Base-by-base conservation (phyloP, 805 yeast species). In the Wickerhamomyces bovis region DNA sequence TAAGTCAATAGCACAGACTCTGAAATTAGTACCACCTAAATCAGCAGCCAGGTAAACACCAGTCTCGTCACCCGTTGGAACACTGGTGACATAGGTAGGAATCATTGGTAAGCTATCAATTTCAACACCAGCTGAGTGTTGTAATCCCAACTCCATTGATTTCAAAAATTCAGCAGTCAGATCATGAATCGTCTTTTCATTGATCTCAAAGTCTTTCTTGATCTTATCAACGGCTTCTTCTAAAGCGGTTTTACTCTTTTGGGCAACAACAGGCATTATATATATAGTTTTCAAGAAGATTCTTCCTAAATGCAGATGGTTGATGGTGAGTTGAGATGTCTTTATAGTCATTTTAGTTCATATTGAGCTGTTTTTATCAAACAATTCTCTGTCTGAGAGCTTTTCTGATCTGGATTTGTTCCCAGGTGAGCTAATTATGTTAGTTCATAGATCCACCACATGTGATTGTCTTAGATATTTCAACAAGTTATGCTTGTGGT, bases 21-120 rank as follows among this genome's bases (percentile, higher is more conserved):
- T 76, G 69, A 92, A 89, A 65, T 94, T 90, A 48, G 98, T 90
- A 43, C 98, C 98, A 52, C 99, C 99, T 44, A 92, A 74, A 63
- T 92, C 98, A 5, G 94, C 96, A 44, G 98, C 98, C 49, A 92
- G 70, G 52, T 76, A 80, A 35, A 86, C 71, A 39, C 98, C 98
- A 45, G 71, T 73, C 63, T 92, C 99, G 41, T 77, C 73, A 40
- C 99, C 99, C 39, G 75, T 77, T 20, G 99, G 99, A 47, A 88
- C 76, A 11, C 77, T 74, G 9, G 96, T 87, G 30, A 92, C 96
- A 62, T 67, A 92, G 1, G 96, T 79, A 35, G 98, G 98, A 57
- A 94, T 88, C 99, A 92, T 94, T 39, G 94, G 92, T 70, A 86
- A 69, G 61, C 76, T 81, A 62, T 48, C 65, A 20, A 65, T 56